Evolutionary conservation across 2,329 filamentous ascomycete genomes (phyloP).

Genomic region (Whalleya microplaca): DNA sequence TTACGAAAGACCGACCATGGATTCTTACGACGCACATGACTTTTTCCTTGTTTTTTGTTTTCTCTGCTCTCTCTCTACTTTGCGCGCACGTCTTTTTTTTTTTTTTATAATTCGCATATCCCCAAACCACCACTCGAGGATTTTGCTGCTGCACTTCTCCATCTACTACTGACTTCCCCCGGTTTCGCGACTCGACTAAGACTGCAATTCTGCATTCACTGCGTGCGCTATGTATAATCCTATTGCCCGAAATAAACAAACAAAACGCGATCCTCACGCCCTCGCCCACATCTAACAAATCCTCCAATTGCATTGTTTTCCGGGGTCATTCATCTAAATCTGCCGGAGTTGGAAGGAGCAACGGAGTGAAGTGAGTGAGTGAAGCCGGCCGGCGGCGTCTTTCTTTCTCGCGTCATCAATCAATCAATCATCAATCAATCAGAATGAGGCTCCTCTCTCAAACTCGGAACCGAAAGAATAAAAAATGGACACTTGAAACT

Average conservation of each 20-base stretch:
- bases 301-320: neutral
- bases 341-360: neutral
- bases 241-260: no score
- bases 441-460: neutral
- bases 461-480: no score
- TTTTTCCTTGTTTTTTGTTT: conserved; percentile 18
- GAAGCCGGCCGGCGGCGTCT: neutral
- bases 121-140: neutral
- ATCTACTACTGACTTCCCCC: no score
- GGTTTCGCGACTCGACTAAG: neutral
- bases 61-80: no score
- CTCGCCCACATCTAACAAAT: no score
- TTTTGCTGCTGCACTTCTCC: neutral
- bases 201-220: neutral
- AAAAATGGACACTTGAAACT: no score
- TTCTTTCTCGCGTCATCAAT: neutral
- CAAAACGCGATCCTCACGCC: neutral
- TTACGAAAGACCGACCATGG: conserved; percentile 30
- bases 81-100: conserved; percentile 16
- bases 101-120: neutral
- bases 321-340: neutral
- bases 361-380: no score
- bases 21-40: conserved; percentile 33
- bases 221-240: no score
- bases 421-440: no score